phyloP scores from a whole-genome alignment of 176 grass and related monocot species.

The Chrysopogon serrulatus region DNA sequence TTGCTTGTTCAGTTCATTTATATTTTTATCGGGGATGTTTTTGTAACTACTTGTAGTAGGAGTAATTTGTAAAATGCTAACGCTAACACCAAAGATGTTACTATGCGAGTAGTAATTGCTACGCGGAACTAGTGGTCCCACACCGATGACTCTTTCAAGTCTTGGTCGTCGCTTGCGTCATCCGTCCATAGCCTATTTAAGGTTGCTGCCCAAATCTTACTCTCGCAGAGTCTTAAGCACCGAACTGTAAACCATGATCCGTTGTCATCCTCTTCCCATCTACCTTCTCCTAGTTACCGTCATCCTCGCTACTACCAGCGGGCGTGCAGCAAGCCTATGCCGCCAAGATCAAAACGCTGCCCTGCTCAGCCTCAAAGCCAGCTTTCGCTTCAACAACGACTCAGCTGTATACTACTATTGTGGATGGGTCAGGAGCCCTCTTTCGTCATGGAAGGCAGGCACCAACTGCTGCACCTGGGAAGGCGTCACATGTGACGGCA shows the following conservation, averaged over 20 bases:
- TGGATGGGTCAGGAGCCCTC: neutral
- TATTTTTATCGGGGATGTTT: too few relatives aligned
- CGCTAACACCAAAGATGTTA: too few relatives aligned
- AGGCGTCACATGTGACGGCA: constrained; percentile 24
- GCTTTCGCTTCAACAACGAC: neutral
- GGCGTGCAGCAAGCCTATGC: constrained; percentile 1
- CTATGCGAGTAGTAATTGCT: too few relatives aligned
- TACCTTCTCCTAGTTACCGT: neutral
- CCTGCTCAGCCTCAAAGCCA: constrained; percentile 32
- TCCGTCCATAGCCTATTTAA: neutral
- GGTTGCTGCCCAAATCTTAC: neutral
- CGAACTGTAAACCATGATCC: neutral
- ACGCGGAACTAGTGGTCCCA: neutral
- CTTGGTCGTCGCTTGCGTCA: neutral
- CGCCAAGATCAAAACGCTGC: constrained; percentile 22
- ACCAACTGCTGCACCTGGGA: constrained; percentile 52
- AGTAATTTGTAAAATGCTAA: too few relatives aligned
- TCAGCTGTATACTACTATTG: neutral
- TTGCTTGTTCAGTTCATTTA: too few relatives aligned
- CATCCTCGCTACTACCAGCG: neutral
- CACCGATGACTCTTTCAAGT: neutral
- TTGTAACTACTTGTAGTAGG: too few relatives aligned
- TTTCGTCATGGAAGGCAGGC: constrained; percentile 10
- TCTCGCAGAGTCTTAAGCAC: neutral
- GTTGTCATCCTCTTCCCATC: neutral